Percentiles rank a stretch among this genome's conserved stretches.
phyloP scores from a whole-genome alignment of 2,329 filamentous ascomycete genomes.

The Claviceps monticola region DNA sequence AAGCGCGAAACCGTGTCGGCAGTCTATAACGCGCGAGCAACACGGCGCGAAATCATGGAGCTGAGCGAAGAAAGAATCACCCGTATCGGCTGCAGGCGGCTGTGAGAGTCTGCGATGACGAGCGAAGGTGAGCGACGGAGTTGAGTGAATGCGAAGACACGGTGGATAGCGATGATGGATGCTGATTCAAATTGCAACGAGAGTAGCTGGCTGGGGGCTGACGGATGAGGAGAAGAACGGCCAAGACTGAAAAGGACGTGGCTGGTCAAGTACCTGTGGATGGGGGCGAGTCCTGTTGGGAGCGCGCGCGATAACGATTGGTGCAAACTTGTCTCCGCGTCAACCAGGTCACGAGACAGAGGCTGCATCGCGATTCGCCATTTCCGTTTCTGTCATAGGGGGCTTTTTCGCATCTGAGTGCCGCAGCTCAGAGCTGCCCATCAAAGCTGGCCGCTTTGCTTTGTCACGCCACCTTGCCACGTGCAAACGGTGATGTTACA shows the following conservation, averaged over 20 bases:
- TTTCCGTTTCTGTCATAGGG: no score
- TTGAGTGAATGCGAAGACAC: slow-evolving; percentile 6
- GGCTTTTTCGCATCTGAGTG: no score
- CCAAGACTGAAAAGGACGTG: slow-evolving; percentile 22
- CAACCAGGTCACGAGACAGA: slow-evolving; percentile 1
- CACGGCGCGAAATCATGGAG: slow-evolving; percentile 17
- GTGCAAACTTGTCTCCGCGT: slow-evolving; percentile 2
- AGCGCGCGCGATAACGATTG: neutral
- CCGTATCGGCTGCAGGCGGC: slow-evolving; percentile 8
- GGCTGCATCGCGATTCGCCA: neutral
- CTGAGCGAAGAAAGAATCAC: slow-evolving; percentile 12
- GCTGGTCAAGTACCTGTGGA: slow-evolving; percentile 16
- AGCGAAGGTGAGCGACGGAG: slow-evolving; percentile 10
- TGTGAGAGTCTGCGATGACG: slow-evolving; percentile 13
- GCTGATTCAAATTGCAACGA: slow-evolving; percentile 7
- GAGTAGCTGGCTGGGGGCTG: neutral
- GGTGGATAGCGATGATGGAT: slow-evolving; percentile 8
- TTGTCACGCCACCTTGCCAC: no score
- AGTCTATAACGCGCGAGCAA: slow-evolving; percentile 17
- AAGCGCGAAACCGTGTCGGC: slow-evolving; percentile 14
- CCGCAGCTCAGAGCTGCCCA: no score
- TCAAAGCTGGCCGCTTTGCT: no score
- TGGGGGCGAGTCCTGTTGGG: slow-evolving; percentile 3
- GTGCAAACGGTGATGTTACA: no score
- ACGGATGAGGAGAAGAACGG: neutral